Conservation (phyloP, 495 filamentous ascomycete genomes). For the Trichocladium antarcticum region DNA sequence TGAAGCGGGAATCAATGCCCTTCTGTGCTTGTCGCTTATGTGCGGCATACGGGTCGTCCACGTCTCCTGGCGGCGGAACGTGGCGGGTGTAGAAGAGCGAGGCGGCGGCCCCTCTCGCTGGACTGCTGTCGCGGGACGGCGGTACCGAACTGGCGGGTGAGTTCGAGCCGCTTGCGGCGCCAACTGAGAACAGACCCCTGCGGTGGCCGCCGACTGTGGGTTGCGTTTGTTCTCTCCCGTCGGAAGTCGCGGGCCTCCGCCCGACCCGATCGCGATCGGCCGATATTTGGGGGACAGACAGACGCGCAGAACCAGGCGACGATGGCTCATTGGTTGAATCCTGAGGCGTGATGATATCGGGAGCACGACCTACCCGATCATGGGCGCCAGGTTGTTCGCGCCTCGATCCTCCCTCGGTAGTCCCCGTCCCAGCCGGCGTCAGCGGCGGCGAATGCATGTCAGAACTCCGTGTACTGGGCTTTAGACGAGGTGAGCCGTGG, state of each 20-base stretch:
- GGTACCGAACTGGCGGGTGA: conserved; percentile 54
- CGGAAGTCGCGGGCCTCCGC: conserved; percentile 32
- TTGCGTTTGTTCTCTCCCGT: conserved; percentile 29
- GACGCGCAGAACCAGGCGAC: conserved; percentile 20
- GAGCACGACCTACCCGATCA: conserved; percentile 34
- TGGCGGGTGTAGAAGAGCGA: conserved; percentile 52
- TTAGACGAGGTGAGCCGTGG: conserved; percentile 35
- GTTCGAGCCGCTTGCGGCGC: conserved; percentile 46
- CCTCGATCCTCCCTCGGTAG: conserved; percentile 23
- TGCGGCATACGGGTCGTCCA: conserved; percentile 80
- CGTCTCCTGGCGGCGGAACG: conserved; percentile 69
- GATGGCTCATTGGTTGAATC: conserved; percentile 35
- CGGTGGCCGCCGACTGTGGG: conserved; percentile 38
- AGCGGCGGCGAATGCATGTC: conserved; percentile 80
- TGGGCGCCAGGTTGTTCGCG: conserved; percentile 20
- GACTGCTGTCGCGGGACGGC: conserved; percentile 52
- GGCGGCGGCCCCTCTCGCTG: conserved; percentile 47
- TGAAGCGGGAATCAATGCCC: conserved; percentile 69
- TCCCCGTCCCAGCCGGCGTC: conserved; percentile 64
- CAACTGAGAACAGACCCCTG: conserved; percentile 61
- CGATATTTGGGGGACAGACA: conserved; percentile 10
- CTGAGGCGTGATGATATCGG: conserved; percentile 51
- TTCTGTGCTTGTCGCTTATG: conserved; percentile 65
- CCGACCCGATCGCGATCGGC: conserved; percentile 18
- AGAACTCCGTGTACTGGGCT: conserved; percentile 36